These are phyloP conservation scores for Hondaea fermentalgiana DNA, from an alignment of 108 stramenopile genomes.

Conservation along the genomic window DNA sequence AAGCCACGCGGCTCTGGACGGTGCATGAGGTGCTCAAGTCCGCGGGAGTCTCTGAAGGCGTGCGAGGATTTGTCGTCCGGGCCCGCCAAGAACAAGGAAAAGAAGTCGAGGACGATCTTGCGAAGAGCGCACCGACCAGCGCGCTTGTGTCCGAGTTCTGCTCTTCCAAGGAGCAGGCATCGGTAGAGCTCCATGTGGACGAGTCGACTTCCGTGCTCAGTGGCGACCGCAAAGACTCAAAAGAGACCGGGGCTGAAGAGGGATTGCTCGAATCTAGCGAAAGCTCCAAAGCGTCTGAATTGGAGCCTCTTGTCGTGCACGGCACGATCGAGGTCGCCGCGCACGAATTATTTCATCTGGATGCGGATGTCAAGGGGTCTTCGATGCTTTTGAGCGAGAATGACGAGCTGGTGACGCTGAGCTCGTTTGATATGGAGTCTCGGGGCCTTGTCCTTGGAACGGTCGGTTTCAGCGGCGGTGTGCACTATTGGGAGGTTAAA, in stretches of 20 bases:
- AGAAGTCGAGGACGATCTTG: too few relatives aligned
- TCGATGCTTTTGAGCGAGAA: not conserved
- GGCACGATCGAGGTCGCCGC: not conserved
- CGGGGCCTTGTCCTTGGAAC: conserved; percentile 20
- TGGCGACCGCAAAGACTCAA: too few relatives aligned
- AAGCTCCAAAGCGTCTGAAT: not conserved
- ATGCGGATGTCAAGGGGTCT: not conserved
- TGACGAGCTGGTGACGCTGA: not conserved
- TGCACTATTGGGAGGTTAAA: conserved; percentile 91
- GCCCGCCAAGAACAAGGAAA: too few relatives aligned
- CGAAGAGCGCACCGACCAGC: too few relatives aligned
- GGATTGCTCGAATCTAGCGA: not conserved
- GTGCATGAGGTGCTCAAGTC: not conserved
- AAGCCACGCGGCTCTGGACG: not conserved
- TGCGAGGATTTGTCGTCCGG: not conserved
- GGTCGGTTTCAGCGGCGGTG: conserved; percentile 55
- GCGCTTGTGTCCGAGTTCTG: too few relatives aligned
- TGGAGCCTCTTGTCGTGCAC: not conserved
- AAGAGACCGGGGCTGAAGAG: too few relatives aligned
- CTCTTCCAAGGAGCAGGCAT: too few relatives aligned
- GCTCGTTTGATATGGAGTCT: not conserved
- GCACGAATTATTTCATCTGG: not conserved
- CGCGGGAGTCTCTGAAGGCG: not conserved
- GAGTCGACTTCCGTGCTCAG: too few relatives aligned
- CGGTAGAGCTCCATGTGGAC: too few relatives aligned